Evolutionary conservation across 108 stramenopile genomes (phyloP), one percentile per base, ranked within the genome.

Genomic region (Nitzschia putrida): DNA sequence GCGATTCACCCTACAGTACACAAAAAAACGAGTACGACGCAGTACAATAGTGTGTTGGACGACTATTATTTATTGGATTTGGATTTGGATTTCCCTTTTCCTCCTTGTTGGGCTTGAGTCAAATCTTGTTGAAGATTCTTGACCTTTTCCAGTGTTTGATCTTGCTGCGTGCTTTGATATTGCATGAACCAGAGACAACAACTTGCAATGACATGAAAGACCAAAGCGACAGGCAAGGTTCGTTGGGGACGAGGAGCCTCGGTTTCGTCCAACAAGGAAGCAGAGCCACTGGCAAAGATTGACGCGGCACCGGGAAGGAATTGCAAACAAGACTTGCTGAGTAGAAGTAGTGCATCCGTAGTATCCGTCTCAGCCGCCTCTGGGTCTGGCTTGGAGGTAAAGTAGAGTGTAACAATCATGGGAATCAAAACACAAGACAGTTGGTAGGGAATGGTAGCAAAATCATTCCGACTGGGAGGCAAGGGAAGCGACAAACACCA

Each of bases 201-300:
- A 13, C 83, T 82, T 5, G 69, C 74, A 44, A 89, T 60, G 47
- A 71, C 70, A 64, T 85, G 82, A 76, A 81, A 89, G 21, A 89
- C 74, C 0, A 89, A 61, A 29, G 85, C 78, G 10, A 84, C 82
- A 10, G 88, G 88, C 60, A 89, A 87, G 47, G 47, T 49, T 49
- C 47, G 59, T 42, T 37, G 0, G 25, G 55, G 21, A 57, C 21
- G 13, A 1, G 55, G 13, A 3, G 55, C 23, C 14, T 16, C 16
- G 21, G 47, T 49, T 18, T 21, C 18, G 13, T 16, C 13, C 55
- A 24, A 21, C 21, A 29, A 21, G 3, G 55, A 24, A 6, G 13
- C 21, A 16, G 55, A 29, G 16, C 18, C 21, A 16, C 14, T 14
- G 29, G 29, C 29, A 34, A 34, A 34, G 29, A 34, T 4, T 4